Percentiles rank a stretch among this genome's conserved stretches.
These are phyloP conservation scores for Pseudonitzschia multistriata DNA, from an alignment of 108 stramenopile species.

Conservation along the genomic window DNA sequence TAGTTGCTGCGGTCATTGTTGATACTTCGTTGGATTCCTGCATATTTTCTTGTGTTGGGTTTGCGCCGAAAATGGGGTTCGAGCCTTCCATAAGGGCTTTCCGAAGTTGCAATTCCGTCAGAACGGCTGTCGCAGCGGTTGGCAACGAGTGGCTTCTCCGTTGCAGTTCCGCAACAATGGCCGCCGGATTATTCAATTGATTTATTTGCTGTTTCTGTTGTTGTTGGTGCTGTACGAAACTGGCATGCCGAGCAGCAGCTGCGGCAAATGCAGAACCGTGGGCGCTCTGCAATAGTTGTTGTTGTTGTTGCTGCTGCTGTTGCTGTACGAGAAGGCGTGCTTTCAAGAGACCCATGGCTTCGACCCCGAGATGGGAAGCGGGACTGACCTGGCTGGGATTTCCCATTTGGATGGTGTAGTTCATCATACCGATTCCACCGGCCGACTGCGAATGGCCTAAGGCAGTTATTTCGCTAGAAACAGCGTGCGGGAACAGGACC, in stretches of 20 bases:
- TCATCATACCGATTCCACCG: conserved; percentile 18
- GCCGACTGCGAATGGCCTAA: too few relatives aligned
- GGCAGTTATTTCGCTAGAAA: too few relatives aligned
- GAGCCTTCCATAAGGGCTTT: not conserved
- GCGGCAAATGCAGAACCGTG: not conserved
- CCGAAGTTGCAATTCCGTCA: not conserved
- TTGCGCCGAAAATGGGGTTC: not conserved
- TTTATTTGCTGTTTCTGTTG: too few relatives aligned
- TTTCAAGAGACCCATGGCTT: not conserved
- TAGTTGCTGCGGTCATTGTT: not conserved
- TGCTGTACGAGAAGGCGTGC: not conserved
- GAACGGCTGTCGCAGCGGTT: not conserved
- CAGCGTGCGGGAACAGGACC: too few relatives aligned
- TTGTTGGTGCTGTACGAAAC: not conserved
- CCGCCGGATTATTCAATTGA: not conserved
- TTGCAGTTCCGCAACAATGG: not conserved
- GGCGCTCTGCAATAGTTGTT: not conserved
- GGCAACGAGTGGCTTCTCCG: not conserved
- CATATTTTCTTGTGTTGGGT: not conserved
- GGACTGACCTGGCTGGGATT: not conserved
- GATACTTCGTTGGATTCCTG: too few relatives aligned
- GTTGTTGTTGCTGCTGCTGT: not conserved
- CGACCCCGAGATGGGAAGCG: not conserved
- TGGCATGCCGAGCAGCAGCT: not conserved
- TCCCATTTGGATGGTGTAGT: conserved; percentile 33